Conservation (phyloP, 129 eudicot species). For the Sambucus nigra region DNA sequence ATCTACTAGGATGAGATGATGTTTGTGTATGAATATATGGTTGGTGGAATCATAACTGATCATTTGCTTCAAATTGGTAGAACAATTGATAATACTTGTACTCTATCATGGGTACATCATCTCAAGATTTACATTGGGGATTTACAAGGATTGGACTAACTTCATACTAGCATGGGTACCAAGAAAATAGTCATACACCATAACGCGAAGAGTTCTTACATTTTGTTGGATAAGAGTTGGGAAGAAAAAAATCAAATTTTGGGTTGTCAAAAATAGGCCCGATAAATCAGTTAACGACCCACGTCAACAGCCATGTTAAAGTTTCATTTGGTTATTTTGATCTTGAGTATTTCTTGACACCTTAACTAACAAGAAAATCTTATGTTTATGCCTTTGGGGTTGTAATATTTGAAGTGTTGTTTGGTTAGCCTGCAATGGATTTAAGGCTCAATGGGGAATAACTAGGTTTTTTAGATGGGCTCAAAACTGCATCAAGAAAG, state of each 20-base stretch:
- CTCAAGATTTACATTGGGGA: slow-evolving; percentile 26
- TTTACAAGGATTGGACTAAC: slow-evolving; percentile 31
- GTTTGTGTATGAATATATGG: not conserved
- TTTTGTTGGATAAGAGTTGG: slow-evolving; percentile 8
- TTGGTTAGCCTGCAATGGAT: slow-evolving; percentile 3
- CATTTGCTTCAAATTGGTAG: slow-evolving; percentile 14
- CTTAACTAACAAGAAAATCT: slow-evolving; percentile 6
- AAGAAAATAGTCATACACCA: slow-evolving; percentile 24
- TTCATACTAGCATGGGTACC: slow-evolving; percentile 24
- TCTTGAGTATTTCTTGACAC: slow-evolving; percentile 2
- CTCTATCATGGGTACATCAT: slow-evolving; percentile 19
- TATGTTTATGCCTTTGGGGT: slow-evolving; percentile 6
- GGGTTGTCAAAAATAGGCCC: slow-evolving; percentile 15
- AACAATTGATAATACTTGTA: not conserved
- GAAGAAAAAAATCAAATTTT: slow-evolving; percentile 4
- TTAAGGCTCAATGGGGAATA: not conserved
- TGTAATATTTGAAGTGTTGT: slow-evolving; percentile 3
- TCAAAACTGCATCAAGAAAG: not conserved
- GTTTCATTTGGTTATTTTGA: slow-evolving; percentile 12
- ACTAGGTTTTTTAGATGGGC: not conserved
- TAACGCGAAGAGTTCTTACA: slow-evolving; percentile 16
- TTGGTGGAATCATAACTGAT: slow-evolving; percentile 18
- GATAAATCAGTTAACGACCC: not conserved
- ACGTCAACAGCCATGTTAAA: slow-evolving; percentile 2
- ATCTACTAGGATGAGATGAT: not conserved